Evolutionary conservation across 106 monocot species (phyloP), one percentile per base, ranked within the genome.

Genomic region (Acorus gramineus): DNA sequence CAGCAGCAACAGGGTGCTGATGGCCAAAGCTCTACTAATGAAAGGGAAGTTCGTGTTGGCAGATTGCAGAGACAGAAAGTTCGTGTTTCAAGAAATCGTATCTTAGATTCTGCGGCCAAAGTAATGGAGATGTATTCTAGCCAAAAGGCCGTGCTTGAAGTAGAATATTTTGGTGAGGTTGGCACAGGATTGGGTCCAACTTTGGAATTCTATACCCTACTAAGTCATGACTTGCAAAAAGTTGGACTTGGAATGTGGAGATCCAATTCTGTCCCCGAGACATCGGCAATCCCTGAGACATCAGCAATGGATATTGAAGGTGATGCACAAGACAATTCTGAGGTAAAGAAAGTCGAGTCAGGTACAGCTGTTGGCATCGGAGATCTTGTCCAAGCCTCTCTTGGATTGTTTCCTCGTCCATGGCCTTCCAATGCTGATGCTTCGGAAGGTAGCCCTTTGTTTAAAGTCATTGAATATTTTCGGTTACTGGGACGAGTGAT

Each of bases 91-190:
- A 85, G 98, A 73, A 92, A 84, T 55, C 87, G 85, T 60, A 92
- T 98, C 14, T 66, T 98, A 61, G 98, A 91, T 78, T 98, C 98
- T 68, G 98, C 98, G 63, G 73, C 79, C 8, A 98, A 92, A 75
- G 98, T 98, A 52, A 98, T 98, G 98, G 98, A 98, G 59, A 89
- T 98, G 92, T 98, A 92, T 70, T 87, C 91, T 8, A 84, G 91
- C 63, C 87, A 92, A 56, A 98, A 92, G 69, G 83, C 92, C 66
- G 98, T 98, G 49, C 85, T 98, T 74, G 98, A 98, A 75, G 98
- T 98, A 8, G 98, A 98, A 72, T 98, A 98, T 77, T 98, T 98
- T 83, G 98, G 98, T 52, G 98, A 98, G 68, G 92, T 98, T 62
- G 98, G 98, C 43, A 91, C 91, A 42, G 98, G 98, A 60, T 78